Evolutionary conservation across 768 basidiomycete genomes (phyloP), one percentile per base, ranked within the genome.

Genomic region (Suillus clintonianus): DNA sequence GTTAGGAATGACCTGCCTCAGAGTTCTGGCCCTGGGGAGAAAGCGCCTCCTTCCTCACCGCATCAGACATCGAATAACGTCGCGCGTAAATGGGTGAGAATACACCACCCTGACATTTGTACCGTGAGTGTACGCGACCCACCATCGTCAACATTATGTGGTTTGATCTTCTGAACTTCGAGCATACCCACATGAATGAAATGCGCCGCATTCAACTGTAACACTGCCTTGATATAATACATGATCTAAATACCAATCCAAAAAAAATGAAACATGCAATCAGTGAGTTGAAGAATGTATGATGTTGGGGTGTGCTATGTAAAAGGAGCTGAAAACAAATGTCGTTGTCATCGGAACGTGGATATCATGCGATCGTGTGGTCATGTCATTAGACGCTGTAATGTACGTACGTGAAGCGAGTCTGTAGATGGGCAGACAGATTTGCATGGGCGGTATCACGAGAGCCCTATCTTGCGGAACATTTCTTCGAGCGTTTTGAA

Each of bases 401-500:
- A 24, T 60, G 22, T 42, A 42, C 13, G 59, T 61, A 34, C 41
- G 22, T 61, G 42, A 36, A 39, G 59, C 37, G 32, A 61, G 43
- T 57, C 56, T 47, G 36, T 62, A 47, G 36, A 45, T 24, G 51
- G 24, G 45, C 47, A n/a, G 8, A 13, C 48, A 50, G 17, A 24
- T 43, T 39, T 39, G 45, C 54, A 45, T 32, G 51, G n/a, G 39
- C 22, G 27, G 62, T 37, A 58, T 81, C 71, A 83, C 68, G 79
- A 71, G 15, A 83, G 74, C 27, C 90, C 89, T 48, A 94, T 80
- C 75, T 86, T 89, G 61, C 83, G 83, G 72, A 94, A 92, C 86
- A 92, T 91, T 67, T 89, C 86, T 62, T 95, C 90, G 22, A 98
- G 77, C 17, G 89, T 94, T 71, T 90, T 94, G 79, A 98, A 92